Conservation (phyloP, 176 grass and related monocot genomes). For the Oryza nivara region DNA sequence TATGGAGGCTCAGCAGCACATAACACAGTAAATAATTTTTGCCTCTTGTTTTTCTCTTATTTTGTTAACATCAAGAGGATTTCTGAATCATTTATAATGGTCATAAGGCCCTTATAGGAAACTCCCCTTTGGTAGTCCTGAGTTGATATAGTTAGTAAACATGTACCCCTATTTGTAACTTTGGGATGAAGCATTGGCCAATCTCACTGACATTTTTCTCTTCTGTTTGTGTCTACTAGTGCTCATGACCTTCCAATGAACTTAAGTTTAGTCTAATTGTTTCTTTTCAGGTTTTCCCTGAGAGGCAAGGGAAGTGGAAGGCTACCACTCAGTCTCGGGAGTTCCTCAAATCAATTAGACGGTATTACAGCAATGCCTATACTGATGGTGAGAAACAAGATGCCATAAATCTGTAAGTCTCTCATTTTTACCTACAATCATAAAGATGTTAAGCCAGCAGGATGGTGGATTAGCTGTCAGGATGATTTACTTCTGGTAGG, state of each 20-base stretch:
- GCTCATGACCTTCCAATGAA: conserved; percentile 6
- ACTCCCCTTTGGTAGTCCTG: not conserved
- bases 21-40: conserved; percentile 62
- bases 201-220: not conserved
- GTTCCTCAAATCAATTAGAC: conserved; percentile 91
- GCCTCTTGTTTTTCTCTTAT: not conserved
- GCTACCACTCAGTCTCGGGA: conserved; percentile 97
- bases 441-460: conserved; percentile 14
- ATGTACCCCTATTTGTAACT: not conserved
- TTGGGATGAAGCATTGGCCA: not conserved
- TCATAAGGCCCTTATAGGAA: conserved; percentile 6
- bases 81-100: conserved; percentile 20
- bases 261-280: conserved; percentile 19
- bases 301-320: conserved; percentile 99
- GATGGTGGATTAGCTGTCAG: conserved; percentile 17
- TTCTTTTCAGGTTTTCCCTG: conserved; percentile 82
- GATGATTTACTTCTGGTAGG: conserved; percentile 35
- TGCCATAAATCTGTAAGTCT: conserved; percentile 94
- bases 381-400: conserved; percentile 99
- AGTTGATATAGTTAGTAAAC: not conserved
- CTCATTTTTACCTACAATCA: conserved; percentile 22
- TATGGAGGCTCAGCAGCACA: conserved; percentile 98
- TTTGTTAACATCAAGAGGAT: not conserved
- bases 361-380: conserved; percentile 97
- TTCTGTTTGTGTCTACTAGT: conserved; percentile 21